Conservation (phyloP, 129 eudicot genomes). For the Chrysanthemum seticuspe region DNA sequence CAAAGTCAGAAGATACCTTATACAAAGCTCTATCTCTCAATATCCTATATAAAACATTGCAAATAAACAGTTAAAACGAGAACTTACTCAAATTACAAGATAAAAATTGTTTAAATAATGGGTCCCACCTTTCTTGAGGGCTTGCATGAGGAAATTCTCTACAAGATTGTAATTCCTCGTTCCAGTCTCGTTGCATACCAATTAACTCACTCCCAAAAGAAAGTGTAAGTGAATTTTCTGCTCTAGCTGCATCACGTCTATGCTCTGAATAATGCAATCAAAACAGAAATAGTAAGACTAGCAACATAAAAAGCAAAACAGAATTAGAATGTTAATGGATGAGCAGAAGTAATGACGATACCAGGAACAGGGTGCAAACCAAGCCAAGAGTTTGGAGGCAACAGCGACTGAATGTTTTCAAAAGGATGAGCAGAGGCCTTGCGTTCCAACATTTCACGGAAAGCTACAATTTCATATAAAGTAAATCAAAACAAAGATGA, state of each 20-base stretch:
- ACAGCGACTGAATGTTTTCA: constrained; percentile 92
- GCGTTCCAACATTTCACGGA: constrained; percentile 86
- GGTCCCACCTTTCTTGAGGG: constrained; percentile 79
- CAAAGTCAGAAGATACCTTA: constrained; percentile 92
- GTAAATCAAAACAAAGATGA: constrained; percentile 13
- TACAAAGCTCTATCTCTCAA: constrained; percentile 94
- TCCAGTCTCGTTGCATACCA: constrained; percentile 99
- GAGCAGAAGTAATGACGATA: constrained; percentile 25
- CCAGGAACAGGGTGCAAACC: constrained; percentile 89
- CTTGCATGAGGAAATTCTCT: constrained; percentile 92
- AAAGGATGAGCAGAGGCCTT: constrained; percentile 97
- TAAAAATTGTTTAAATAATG: neutral
- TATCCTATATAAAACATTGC: constrained; percentile 52
- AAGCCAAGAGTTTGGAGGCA: constrained; percentile 96
- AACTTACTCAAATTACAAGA: neutral
- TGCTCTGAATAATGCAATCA: constrained; percentile 54
- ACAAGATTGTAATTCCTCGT: constrained; percentile 95
- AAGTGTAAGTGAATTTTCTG: constrained; percentile 83
- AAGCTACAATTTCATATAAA: constrained; percentile 50
- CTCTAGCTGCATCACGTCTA: constrained; percentile 95
- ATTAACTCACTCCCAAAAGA: constrained; percentile 98
- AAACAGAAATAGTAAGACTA: constrained; percentile 2
- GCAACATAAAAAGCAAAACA: neutral
- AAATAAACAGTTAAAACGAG: neutral
- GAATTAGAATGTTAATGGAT: neutral